Evolutionary conservation across 116 monocot genomes (phyloP), one percentile per base, ranked within the genome.

Genomic region (Papilionanthe hybrid): DNA sequence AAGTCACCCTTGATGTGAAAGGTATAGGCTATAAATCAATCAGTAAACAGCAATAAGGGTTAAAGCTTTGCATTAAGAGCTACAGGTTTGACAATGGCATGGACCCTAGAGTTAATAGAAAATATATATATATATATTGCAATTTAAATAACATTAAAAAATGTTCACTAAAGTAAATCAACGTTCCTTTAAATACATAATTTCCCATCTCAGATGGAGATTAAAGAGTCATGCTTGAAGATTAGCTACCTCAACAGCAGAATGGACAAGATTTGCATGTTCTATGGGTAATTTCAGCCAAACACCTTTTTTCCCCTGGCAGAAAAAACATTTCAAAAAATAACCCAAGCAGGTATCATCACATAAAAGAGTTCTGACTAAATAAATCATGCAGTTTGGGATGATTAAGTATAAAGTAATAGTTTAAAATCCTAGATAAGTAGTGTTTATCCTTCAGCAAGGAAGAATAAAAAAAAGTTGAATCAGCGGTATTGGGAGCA

Each of bases 221-320:
- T 63, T 63, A 63, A 63, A 22, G 25, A 63, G 63, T 25, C 63
- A 23, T 63, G n/a, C 37, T 55, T 56, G 25, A 73, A 45, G 42
- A 73, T 43, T 43, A 73, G 23, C 10, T 82, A 82, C 77, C 82
- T 77, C 55, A 77, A 77, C 76, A 77, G 82, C 82, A 69, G 77
- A 77, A 43, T 82, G 82, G 53, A 82, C 77, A 82, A 77, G 82
- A 82, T 69, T 77, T 41, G 82, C 65, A 77, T 55, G 48, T 55
- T 77, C 71, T 45, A 78, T 82, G 9, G 77, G 77, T 71, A 82
- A 66, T 77, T 82, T 82, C 42, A 82, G 53, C 77, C 82, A 82
- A 32, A 82, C 77, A 37, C 82, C 82, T 77, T 55, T 82, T 55
- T 77, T 82, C 17, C 82, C 82, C 82, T 82, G 71, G 20, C 55